Percentiles rank a stretch among this genome's conserved stretches.
Evolutionary conservation across 805 yeast genomes (phyloP).

Genomic region (Candida argentea): DNA sequence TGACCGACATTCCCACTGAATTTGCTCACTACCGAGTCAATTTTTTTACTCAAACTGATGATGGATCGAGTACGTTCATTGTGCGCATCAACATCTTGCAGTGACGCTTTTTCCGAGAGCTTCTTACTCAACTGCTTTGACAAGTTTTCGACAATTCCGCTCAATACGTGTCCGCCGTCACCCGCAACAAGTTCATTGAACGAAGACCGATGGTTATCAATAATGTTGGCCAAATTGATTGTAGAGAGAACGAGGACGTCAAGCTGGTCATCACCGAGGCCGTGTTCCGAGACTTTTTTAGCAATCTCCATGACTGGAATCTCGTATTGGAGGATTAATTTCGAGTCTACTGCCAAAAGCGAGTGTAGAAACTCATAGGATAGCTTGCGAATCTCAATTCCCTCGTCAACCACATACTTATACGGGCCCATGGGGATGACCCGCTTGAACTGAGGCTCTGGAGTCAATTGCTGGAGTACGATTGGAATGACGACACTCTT

Average conservation of each 20-base stretch:
- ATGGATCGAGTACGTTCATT: constrained; percentile 35
- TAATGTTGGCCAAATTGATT: constrained; percentile 25
- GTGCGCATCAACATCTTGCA: constrained; percentile 53
- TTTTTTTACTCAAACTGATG: constrained; percentile 16
- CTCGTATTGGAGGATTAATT: constrained; percentile 9
- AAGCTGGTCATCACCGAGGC: constrained; percentile 52
- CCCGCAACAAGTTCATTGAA: constrained; percentile 7
- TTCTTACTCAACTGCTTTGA: constrained; percentile 32
- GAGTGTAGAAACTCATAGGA: constrained; percentile 62
- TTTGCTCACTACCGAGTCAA: constrained; percentile 8
- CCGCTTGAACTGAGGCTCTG: constrained; percentile 49
- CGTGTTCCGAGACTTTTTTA: constrained; percentile 33
- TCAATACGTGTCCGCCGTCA: constrained; percentile 8
- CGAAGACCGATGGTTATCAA: constrained; percentile 25
- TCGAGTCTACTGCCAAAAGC: constrained; percentile 17
- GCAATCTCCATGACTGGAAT: constrained; percentile 25
- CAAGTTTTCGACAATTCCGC: constrained; percentile 28
- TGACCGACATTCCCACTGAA: too few species aligned
- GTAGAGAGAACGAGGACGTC: constrained; percentile 47
- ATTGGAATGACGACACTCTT: constrained; percentile 35
- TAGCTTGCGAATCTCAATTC: constrained; percentile 61
- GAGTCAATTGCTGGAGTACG: constrained; percentile 43
- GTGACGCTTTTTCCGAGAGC: constrained; percentile 51
- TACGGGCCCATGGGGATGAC: constrained; percentile 79
- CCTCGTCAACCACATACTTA: constrained; percentile 73